Conservation (phyloP, 2,329 filamentous ascomycete genomes). For the Trichoderma endophyticum region DNA sequence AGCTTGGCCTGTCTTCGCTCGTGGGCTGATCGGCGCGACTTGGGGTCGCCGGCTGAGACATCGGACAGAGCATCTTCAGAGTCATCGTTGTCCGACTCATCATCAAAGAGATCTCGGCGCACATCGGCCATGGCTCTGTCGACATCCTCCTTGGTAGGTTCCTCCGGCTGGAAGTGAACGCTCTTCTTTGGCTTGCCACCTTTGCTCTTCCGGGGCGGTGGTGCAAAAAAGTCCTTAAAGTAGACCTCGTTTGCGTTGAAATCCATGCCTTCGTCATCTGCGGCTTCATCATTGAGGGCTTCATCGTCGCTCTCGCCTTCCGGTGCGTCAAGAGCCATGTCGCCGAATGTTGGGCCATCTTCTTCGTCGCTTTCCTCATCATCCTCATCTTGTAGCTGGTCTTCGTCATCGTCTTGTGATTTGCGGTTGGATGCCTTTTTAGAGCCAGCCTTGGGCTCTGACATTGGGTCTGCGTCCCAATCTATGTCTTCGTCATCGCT, state of each 20-base stretch:
- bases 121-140: constrained; percentile 83
- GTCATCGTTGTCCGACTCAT: constrained; percentile 62
- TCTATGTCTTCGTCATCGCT: constrained; percentile 86
- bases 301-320: constrained; percentile 68
- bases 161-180: constrained; percentile 39
- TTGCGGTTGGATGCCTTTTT: constrained; percentile 31
- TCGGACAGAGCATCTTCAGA: constrained; percentile 64
- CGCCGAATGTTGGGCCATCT: constrained; percentile 77
- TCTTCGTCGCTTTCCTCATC: constrained; percentile 65
- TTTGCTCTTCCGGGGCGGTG: constrained; percentile 64
- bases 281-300: constrained; percentile 49
- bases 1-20: constrained; percentile 84
- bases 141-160: constrained; percentile 63
- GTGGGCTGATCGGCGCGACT: constrained; percentile 75
- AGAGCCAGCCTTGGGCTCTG: constrained; percentile 31
- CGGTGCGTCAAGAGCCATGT: constrained; percentile 70
- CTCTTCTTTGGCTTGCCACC: constrained; percentile 44
- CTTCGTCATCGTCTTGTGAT: constrained; percentile 49
- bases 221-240: constrained; percentile 92
- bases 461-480: constrained; percentile 76
- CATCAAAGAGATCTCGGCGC: constrained; percentile 86
- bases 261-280: constrained; percentile 57
- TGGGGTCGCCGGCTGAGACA: constrained; percentile 65
- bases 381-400: constrained; percentile 49
- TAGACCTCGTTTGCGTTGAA: constrained; percentile 82